These are phyloP conservation scores for Rhizophora apiculata DNA, from an alignment of 345 rosid species.

Conservation along the genomic window DNA sequence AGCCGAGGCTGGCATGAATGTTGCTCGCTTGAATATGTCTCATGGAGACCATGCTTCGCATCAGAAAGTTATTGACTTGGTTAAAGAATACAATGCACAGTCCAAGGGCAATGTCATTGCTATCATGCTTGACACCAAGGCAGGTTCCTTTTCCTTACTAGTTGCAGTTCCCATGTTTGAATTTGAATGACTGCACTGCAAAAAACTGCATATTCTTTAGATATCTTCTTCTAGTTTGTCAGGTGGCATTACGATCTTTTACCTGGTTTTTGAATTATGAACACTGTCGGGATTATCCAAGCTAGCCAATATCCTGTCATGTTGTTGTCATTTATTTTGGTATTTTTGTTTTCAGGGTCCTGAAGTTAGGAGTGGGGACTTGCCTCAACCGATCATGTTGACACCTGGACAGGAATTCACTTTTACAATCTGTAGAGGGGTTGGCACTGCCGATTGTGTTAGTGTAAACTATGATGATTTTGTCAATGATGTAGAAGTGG, in stretches of 20 bases:
- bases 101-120: constrained; percentile 84
- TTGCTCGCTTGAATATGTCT: constrained; percentile 96
- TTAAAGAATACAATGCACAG: constrained; percentile 94
- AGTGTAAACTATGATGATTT: constrained; percentile 98
- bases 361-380: constrained; percentile 97
- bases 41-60: constrained; percentile 99
- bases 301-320: neutral
- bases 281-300: no score
- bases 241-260: no score
- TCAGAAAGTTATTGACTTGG: constrained; percentile 92
- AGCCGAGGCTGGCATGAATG: constrained; percentile 99
- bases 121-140: constrained; percentile 99
- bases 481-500: constrained; percentile 84
- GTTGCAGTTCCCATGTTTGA: neutral
- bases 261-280: no score
- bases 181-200: neutral
- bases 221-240: no score
- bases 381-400: constrained; percentile 82
- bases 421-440: constrained; percentile 86
- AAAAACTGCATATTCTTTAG: no score
- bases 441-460: constrained; percentile 78
- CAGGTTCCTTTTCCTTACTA: constrained; percentile 22
- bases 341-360: constrained; percentile 63
- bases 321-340: neutral
- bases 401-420: constrained; percentile 84